Percentiles rank a stretch among this genome's conserved stretches.
These are phyloP conservation scores for Chaetomiaceae sp. DNA, from an alignment of 2,329 filamentous ascomycete genomes.

Conservation along the genomic window DNA sequence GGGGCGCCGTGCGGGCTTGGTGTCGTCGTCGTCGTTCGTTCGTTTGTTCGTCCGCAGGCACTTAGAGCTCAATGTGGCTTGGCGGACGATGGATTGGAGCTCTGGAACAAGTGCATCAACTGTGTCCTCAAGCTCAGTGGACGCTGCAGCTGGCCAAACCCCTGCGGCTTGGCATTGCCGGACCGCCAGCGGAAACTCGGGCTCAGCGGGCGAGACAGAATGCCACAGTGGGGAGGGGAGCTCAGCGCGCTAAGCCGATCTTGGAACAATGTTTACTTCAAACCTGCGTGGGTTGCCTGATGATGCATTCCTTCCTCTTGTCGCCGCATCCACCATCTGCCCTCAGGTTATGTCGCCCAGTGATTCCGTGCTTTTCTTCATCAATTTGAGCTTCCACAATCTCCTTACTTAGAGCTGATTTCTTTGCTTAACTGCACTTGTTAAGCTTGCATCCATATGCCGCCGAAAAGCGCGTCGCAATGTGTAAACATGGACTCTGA, in stretches of 20 bases:
- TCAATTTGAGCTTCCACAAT: too few species aligned
- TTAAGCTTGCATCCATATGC: constrained; percentile 18
- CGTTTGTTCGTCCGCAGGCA: too few species aligned
- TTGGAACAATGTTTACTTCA: constrained; percentile 30
- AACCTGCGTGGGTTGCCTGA: constrained; percentile 1
- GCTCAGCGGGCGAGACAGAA: too few species aligned
- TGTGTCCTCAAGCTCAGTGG: constrained; percentile 19
- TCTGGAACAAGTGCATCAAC: constrained; percentile 12
- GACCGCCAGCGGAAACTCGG: constrained; percentile 6
- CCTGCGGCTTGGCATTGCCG: constrained; percentile 14
- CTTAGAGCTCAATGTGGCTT: too few species aligned
- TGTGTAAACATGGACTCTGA: constrained; percentile 33
- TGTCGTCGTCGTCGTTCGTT: constrained; percentile 11
- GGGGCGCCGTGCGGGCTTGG: constrained; percentile 1
- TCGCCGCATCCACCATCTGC: constrained; percentile 1
- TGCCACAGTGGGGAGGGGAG: constrained; percentile 5
- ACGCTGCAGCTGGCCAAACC: constrained; percentile 11
- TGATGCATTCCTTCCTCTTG: constrained; percentile 4
- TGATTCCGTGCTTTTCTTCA: not conserved
- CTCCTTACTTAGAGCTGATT: too few species aligned
- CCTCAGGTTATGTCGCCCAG: not conserved
- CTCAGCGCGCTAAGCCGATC: constrained; percentile 16
- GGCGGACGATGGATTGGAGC: constrained; percentile 11
- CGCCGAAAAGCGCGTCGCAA: constrained; percentile 22
- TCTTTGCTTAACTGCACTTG: not conserved